Evolutionary conservation across 371 early-diverging fungal species (phyloP).

Genomic region (Mortierella sp.): DNA sequence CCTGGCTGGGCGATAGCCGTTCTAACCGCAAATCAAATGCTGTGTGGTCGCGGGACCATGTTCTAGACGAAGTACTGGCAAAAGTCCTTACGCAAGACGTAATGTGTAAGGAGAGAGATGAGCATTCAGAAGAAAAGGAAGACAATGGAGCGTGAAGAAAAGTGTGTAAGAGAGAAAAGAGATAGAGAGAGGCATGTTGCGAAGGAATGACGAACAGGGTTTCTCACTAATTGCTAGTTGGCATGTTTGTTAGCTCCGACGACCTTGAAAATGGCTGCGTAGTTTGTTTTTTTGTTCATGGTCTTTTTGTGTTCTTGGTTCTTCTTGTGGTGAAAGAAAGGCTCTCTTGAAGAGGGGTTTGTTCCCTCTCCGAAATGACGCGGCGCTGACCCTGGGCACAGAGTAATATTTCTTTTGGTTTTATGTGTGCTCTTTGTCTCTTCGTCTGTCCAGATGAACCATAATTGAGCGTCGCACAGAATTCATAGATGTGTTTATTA

Average conservation of each 20-base stretch:
- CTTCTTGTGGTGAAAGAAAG: not conserved
- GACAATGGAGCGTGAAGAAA: too few relatives aligned
- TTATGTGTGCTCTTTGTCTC: too few relatives aligned
- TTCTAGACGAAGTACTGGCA: too few relatives aligned
- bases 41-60: too few relatives aligned
- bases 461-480: constrained; percentile 5
- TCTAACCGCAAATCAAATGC: too few relatives aligned
- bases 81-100: too few relatives aligned
- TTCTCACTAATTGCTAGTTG: not conserved
- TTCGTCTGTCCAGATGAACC: not conserved
- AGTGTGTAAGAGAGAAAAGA: too few relatives aligned
- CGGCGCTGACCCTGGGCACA: not conserved
- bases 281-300: not conserved
- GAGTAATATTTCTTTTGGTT: not conserved
- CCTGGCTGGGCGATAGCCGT: too few relatives aligned
- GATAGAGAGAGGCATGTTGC: not conserved
- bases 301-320: not conserved
- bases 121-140: not conserved
- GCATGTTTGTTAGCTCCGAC: constrained; percentile 1
- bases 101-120: not conserved
- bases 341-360: not conserved
- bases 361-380: not conserved
- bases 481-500: not conserved
- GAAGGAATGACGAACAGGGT: not conserved
- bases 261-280: not conserved